Evolutionary conservation across 805 yeast species (phyloP), one percentile per base, ranked within the genome.

Genomic region (Yamadazyma paraphyllophila): DNA sequence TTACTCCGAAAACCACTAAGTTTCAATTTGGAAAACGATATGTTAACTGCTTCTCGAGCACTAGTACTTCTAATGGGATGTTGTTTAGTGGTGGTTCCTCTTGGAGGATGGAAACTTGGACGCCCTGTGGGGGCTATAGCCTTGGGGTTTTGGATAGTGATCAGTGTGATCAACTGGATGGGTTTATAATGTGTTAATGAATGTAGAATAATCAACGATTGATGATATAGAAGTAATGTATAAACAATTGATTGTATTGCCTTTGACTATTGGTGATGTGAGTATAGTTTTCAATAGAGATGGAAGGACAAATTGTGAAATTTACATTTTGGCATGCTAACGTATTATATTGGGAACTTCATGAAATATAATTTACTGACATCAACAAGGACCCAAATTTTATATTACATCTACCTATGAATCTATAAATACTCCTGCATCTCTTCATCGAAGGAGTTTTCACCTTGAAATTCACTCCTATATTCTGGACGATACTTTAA

Each of bases 71-170:
- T 66, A 2, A 54, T 61, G 4, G 27, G 51, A 4, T 47, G 58
- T 17, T 55, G 63, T 26, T 31, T 66, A 31, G 26, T 61, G 10
- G 60, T 62, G 43, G 53, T 70, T 15, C 67, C 70, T 4, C 44
- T 59, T 31, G 66, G 66, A 45, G 48, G 51, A 11, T 71, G 74
- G 75, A 55, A 43, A 25, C 59, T 68, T 45, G 68, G 67, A 45
- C 59, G 52, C 30, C 55, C 47, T 24, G 48, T 66, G 17, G 73
- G 74, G 1, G n/a, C 53, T 2, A 26, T 57, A 17, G 58, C 56
- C 9, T 44, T 62, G 7, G 30, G 44, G 8, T 39, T 36, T 25
- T 62, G 62, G 61, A 30, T 57, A 15, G 10, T 45, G 9, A 49
- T 62, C 7, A 55, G 63, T 16, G 43, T 48, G 4, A 14, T 54